Evolutionary conservation across 257 asterid genomes (phyloP), one percentile per base, ranked within the genome.

Genomic region (Coffea canephora): DNA sequence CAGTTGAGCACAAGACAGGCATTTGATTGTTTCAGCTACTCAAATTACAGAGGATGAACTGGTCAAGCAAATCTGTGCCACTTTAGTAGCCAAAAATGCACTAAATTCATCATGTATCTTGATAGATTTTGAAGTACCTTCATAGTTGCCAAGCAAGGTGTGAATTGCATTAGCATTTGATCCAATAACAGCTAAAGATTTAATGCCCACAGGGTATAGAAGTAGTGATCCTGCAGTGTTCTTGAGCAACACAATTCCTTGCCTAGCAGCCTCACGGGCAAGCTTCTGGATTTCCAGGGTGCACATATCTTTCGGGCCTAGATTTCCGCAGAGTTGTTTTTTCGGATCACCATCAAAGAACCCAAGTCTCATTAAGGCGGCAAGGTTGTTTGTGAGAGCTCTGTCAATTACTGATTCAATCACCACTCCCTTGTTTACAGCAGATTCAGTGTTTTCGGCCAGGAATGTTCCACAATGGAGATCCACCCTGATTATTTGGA

Each of bases 321-420:
- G 96, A 36, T 81, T 81, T n/a, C 97, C 98, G 23, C 91, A 96
- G 0, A 81, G 65, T 3, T 86, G 95, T 39, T 89, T 88, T 62
- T 76, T 89, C 0, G 98, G 98, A 39, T 94, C 83, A 9, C 99
- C 99, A 73, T 96, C 97, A 59, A 96, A 96, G 95, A 92, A 94
- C 66, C 98, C 99, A 54, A 94, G 80, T 64, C 98, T 86, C 94
- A 94, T 92, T 83, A 93, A 76, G 0, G 97, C 91, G 0, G 94
- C 95, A 31, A 88, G 90, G 52, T 92, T 93, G 88, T 96, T 93
- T 0, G 90, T 54, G 65, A 93, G 77, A 0, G 99, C 97, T 48
- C 80, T 82, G 73, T 86, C 78, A 8, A 96, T 86, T 2, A 77
- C 85, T 1, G 95, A 82, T 83, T 90, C 96, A 0, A 92, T 90